Conservation (phyloP, 441 rosid species). For the Kokia cookei region DNA sequence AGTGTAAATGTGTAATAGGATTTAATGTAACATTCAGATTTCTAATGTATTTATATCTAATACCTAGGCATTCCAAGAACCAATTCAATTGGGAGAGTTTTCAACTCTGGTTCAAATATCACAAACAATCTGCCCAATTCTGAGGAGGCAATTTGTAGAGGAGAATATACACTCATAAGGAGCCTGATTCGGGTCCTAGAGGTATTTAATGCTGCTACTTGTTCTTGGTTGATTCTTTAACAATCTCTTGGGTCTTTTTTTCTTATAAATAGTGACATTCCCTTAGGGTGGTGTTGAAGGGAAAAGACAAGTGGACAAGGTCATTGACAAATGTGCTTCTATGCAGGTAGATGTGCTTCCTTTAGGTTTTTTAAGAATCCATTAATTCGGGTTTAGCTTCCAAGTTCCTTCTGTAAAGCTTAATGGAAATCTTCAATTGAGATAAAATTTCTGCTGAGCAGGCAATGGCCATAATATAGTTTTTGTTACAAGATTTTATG, state of each 20-base stretch:
- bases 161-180: conserved; percentile 92
- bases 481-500: neutral
- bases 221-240: conserved; percentile 17
- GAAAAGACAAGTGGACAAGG: conserved; percentile 95
- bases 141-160: conserved; percentile 93
- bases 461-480: neutral
- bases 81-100: conserved; percentile 86
- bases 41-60: conserved; percentile 9
- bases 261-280: conserved; percentile 22
- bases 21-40: neutral
- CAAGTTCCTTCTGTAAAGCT: neutral
- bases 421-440: neutral
- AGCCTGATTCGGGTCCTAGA: conserved; percentile 94
- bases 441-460: neutral
- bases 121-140: conserved; percentile 72
- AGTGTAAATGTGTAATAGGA: neutral
- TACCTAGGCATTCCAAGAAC: conserved; percentile 72
- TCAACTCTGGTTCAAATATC: conserved; percentile 51
- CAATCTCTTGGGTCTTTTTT: conserved; percentile 15
- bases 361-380: conserved; percentile 9
- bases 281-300: conserved; percentile 98
- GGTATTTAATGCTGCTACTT: conserved; percentile 36
- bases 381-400: conserved; percentile 8
- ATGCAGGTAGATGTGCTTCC: conserved; percentile 68
- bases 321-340: conserved; percentile 97